Conservation (phyloP, 2,329 filamentous ascomycete species). For the Parastagonospora nodorum region DNA sequence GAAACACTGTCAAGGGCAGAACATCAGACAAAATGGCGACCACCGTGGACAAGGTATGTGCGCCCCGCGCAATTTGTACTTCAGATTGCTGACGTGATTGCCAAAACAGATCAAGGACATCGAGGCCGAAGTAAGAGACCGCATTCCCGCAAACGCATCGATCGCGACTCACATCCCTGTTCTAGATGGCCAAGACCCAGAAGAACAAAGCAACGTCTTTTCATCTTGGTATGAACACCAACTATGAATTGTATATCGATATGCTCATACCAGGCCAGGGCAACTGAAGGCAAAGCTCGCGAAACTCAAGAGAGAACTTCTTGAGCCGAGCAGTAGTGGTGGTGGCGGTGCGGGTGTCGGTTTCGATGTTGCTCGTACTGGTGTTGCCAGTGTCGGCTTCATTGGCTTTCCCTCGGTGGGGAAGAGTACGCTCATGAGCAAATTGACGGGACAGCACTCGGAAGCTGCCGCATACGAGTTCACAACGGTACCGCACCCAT, state of each 20-base stretch:
- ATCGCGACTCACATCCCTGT: constrained; percentile 28
- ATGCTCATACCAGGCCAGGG: constrained; percentile 50
- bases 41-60: constrained; percentile 88
- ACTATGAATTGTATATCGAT: constrained; percentile 4
- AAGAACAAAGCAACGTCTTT: constrained; percentile 97
- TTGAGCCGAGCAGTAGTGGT: constrained; percentile 79
- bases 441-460: constrained; percentile 92
- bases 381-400: constrained; percentile 95
- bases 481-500: constrained; percentile 65
- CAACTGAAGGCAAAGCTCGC: constrained; percentile 98
- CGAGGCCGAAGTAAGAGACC: constrained; percentile 79
- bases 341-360: constrained; percentile 85
- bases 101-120: constrained; percentile 84
- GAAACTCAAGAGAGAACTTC: constrained; percentile 93
- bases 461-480: constrained; percentile 98
- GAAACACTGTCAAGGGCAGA: constrained; percentile 5
- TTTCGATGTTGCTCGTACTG: constrained; percentile 97
- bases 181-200: constrained; percentile 90
- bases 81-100: constrained; percentile 32
- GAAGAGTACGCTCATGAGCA: constrained; percentile 97
- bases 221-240: constrained; percentile 69
- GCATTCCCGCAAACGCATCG: constrained; percentile 14
- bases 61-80: constrained; percentile 25
- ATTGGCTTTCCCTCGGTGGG: constrained; percentile 98
- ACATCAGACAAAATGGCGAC: constrained; percentile 78